phyloP scores from a whole-genome alignment of 345 rosid species.

The Citrus cavaleriei region DNA sequence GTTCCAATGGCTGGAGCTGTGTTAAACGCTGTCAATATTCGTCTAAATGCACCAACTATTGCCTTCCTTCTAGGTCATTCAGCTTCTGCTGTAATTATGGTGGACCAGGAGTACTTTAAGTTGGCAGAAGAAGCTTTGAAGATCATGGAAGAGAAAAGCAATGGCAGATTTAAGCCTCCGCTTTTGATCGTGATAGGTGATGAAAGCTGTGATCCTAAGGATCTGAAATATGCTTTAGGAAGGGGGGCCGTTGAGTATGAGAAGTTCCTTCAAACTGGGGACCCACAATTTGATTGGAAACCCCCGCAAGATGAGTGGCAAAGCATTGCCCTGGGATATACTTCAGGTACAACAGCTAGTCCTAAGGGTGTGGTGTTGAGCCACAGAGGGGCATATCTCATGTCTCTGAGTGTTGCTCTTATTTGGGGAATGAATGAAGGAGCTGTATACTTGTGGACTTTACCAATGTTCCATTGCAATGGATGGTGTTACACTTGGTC shows the following conservation, averaged over 20 bases:
- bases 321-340: slow-evolving; percentile 88
- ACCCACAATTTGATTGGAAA: slow-evolving; percentile 68
- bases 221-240: slow-evolving; percentile 47
- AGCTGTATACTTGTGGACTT: slow-evolving; percentile 85
- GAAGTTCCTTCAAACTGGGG: slow-evolving; percentile 68
- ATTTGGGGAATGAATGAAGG: slow-evolving; percentile 94
- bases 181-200: slow-evolving; percentile 76
- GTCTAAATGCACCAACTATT: slow-evolving; percentile 65
- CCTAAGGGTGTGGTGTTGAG: slow-evolving; percentile 87
- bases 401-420: slow-evolving; percentile 62
- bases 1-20: slow-evolving; percentile 95
- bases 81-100: slow-evolving; percentile 56
- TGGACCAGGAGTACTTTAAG: slow-evolving; percentile 79
- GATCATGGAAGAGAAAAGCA: slow-evolving; percentile 49
- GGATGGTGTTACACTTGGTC: slow-evolving; percentile 96
- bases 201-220: slow-evolving; percentile 57
- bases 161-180: slow-evolving; percentile 47
- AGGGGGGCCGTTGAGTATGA: slow-evolving; percentile 85
- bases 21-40: slow-evolving; percentile 68
- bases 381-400: slow-evolving; percentile 87
- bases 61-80: slow-evolving; percentile 92
- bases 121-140: slow-evolving; percentile 75
- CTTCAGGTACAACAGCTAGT: slow-evolving; percentile 92
- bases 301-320: slow-evolving; percentile 97
- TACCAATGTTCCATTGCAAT: slow-evolving; percentile 94